phyloP scores from a whole-genome alignment of 345 rosid genomes.

The Gossypium australe region DNA sequence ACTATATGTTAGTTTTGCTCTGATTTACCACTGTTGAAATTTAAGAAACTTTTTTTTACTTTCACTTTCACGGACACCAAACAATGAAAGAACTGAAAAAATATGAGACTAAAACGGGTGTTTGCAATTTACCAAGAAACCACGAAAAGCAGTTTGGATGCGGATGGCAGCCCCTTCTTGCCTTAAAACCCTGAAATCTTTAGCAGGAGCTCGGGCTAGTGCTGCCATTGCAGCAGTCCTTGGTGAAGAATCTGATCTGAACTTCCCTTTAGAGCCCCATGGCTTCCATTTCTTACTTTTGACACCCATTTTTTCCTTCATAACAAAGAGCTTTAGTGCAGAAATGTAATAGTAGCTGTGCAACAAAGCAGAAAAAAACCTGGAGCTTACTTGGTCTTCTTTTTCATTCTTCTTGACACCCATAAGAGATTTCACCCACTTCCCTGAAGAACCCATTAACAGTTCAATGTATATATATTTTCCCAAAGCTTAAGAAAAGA shows the following conservation, averaged over 20 bases:
- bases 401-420: no score
- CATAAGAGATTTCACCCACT: conserved; percentile 33
- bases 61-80: neutral
- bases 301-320: conserved; percentile 35
- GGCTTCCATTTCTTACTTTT: conserved; percentile 81
- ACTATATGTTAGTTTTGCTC: neutral
- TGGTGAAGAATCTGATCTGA: no score
- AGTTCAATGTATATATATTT: neutral
- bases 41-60: neutral
- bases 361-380: neutral
- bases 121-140: conserved; percentile 55
- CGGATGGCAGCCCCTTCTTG: conserved; percentile 89
- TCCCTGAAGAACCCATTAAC: conserved; percentile 86
- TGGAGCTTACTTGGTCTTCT: no score
- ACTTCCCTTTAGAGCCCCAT: conserved; percentile 16
- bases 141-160: conserved; percentile 86
- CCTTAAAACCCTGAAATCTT: conserved; percentile 63
- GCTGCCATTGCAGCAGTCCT: no score
- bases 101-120: neutral
- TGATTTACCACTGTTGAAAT: neutral
- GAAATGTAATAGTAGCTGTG: neutral
- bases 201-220: no score
- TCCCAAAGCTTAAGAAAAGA: neutral
- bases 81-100: neutral
- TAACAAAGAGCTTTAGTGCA: neutral